Evolutionary conservation across 1,139 yeast species (phyloP).

Genomic region (Lizanozyma gosingica): DNA sequence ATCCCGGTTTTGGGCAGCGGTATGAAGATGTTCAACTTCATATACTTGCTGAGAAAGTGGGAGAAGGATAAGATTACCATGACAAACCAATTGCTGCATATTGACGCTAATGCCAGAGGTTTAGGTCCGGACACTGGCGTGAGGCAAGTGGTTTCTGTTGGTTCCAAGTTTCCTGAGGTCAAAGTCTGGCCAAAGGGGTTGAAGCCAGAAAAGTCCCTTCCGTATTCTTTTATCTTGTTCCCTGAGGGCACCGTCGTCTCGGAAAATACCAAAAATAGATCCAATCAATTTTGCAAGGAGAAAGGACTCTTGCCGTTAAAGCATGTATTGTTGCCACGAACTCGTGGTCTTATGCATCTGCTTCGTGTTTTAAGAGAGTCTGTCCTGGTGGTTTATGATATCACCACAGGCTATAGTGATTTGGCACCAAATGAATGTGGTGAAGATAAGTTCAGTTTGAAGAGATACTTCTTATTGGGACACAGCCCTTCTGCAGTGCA

Average conservation of each 20-base stretch:
- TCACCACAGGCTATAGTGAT: slow-evolving; percentile 77
- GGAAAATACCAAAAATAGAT: slow-evolving; percentile 48
- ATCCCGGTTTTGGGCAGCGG: slow-evolving; percentile 84
- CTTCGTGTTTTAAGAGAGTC: slow-evolving; percentile 51
- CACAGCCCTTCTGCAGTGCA: slow-evolving; percentile 60
- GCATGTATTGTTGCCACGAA: slow-evolving; percentile 71
- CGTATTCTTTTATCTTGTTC: slow-evolving; percentile 57
- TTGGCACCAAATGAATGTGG: slow-evolving; percentile 58
- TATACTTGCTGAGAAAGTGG: slow-evolving; percentile 85
- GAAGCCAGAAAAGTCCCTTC: slow-evolving; percentile 17
- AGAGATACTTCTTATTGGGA: slow-evolving; percentile 57
- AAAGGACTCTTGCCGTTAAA: slow-evolving; percentile 38
- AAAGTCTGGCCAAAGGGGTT: slow-evolving; percentile 30
- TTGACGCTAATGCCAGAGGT: slow-evolving; percentile 47
- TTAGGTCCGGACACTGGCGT: slow-evolving; percentile 46
- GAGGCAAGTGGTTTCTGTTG: slow-evolving; percentile 13
- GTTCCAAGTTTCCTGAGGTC: background rate
- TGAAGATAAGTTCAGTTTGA: slow-evolving; percentile 65
- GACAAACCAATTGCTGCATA: slow-evolving; percentile 43
- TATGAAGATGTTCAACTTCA: slow-evolving; percentile 70
- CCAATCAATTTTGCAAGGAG: slow-evolving; percentile 49
- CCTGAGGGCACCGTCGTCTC: slow-evolving; percentile 96
- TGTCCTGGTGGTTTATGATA: slow-evolving; percentile 65
- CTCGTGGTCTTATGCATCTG: slow-evolving; percentile 67
- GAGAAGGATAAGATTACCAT: slow-evolving; percentile 55